phyloP scores from a whole-genome alignment of 208 protist species.

The Tritrichomonas musculus region DNA sequence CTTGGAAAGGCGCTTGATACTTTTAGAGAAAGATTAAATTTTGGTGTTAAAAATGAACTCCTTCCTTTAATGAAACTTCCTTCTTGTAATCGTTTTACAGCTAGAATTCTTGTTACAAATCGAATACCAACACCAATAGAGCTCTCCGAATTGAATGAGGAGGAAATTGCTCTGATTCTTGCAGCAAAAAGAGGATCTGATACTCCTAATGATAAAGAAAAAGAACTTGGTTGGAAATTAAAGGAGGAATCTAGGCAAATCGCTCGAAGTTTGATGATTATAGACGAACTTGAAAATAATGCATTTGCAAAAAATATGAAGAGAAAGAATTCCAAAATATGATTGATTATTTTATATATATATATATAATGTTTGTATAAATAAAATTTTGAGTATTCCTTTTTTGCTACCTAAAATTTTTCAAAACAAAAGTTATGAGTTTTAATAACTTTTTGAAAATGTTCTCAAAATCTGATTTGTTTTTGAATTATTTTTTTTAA shows the following conservation, averaged over 20 bases:
- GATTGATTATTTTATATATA: too few relatives aligned
- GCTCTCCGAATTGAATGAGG: neutral
- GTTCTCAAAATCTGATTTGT: too few relatives aligned
- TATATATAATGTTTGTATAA: too few relatives aligned
- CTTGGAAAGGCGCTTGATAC: neutral
- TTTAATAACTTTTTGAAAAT: too few relatives aligned
- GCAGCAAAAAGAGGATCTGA: neutral
- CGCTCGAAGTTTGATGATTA: neutral
- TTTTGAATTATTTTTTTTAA: too few relatives aligned
- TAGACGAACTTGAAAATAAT: neutral
- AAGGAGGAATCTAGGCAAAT: neutral
- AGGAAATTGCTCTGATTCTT: neutral
- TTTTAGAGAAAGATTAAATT: neutral
- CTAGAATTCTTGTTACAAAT: neutral
- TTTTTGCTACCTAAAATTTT: too few relatives aligned
- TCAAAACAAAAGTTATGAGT: too few relatives aligned
- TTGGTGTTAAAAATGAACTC: slow-evolving; percentile 20
- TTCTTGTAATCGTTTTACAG: neutral
- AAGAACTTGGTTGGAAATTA: neutral
- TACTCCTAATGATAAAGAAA: neutral
- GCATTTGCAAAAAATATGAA: too few relatives aligned
- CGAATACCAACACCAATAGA: neutral
- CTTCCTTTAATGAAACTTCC: neutral
- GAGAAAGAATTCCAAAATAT: too few relatives aligned
- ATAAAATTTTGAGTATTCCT: too few relatives aligned